These are phyloP conservation scores for Bidens hawaiensis DNA, from an alignment of 140 eudicot genomes.

Conservation along the genomic window DNA sequence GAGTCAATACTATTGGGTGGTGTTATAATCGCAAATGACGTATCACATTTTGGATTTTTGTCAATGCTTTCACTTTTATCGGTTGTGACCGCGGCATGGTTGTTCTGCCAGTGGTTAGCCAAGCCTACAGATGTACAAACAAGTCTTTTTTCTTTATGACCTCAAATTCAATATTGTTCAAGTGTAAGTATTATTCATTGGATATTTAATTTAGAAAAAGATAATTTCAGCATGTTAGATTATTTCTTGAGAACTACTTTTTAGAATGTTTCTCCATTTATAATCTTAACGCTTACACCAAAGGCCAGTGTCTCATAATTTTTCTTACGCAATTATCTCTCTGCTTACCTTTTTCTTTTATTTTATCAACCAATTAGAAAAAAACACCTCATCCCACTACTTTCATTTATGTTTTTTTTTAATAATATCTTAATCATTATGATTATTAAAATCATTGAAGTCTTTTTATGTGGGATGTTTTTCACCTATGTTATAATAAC, in stretches of 20 bases:
- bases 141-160: slow-evolving; percentile 52
- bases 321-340: no score
- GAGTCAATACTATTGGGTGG: slow-evolving; percentile 81
- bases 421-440: no score
- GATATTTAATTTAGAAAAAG: slow-evolving; percentile 14
- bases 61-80: slow-evolving; percentile 82
- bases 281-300: no score
- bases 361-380: no score
- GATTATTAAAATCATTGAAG: no score
- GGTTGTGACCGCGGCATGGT: slow-evolving; percentile 81
- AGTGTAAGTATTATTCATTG: slow-evolving; percentile 28
- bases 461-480: no score
- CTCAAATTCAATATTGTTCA: slow-evolving; percentile 22
- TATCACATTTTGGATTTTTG: slow-evolving; percentile 83
- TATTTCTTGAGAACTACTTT: not conserved
- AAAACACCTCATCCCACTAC: no score
- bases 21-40: slow-evolving; percentile 81
- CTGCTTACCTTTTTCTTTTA: no score
- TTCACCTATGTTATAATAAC: no score
- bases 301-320: no score
- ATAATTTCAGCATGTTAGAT: slow-evolving; percentile 6
- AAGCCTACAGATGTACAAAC: slow-evolving; percentile 83
- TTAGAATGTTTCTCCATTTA: no score
- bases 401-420: no score
- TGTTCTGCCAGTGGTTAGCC: slow-evolving; percentile 74